Conservation (phyloP, 371 early-diverging fungal species). For the Rhizomucor miehei region DNA sequence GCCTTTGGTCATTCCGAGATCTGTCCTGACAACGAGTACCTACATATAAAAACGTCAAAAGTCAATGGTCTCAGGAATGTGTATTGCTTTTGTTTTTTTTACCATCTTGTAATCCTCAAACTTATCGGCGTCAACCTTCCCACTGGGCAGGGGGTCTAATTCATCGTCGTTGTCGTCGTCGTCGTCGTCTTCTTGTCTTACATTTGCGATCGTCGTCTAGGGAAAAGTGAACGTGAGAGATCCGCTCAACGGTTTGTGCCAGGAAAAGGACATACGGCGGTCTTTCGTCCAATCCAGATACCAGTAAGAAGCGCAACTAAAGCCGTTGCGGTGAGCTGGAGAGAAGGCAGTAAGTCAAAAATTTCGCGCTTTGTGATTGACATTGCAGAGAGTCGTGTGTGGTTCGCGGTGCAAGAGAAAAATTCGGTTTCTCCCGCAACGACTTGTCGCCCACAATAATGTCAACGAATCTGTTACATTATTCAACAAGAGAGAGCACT, state of each 20-base stretch:
- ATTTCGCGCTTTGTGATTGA: background rate
- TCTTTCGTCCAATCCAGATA: slow-evolving; percentile 23
- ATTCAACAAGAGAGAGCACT: too few species aligned
- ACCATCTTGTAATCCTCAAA: slow-evolving; percentile 54
- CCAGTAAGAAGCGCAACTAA: slow-evolving; percentile 23
- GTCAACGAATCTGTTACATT: too few species aligned
- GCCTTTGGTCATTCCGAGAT: slow-evolving; percentile 94
- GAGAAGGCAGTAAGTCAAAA: background rate
- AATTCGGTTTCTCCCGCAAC: background rate
- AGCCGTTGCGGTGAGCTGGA: slow-evolving; percentile 17
- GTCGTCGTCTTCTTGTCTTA: slow-evolving; percentile 25
- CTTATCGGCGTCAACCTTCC: slow-evolving; percentile 23
- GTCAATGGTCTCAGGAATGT: background rate
- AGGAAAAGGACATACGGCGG: background rate
- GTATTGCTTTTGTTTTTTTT: too few species aligned
- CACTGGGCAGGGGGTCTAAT: slow-evolving; percentile 31
- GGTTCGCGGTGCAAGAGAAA: too few species aligned
- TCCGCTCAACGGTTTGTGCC: too few species aligned
- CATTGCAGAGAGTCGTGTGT: too few species aligned
- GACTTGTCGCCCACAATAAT: too few species aligned
- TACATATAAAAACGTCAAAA: slow-evolving; percentile 7
- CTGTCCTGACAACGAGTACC: slow-evolving; percentile 83
- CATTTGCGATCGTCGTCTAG: slow-evolving; percentile 6
- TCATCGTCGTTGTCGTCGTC: slow-evolving; percentile 32
- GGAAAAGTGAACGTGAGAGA: background rate